These are phyloP conservation scores for Neospora caninum DNA, from an alignment of 169 alveolate genomes.

Conservation along the genomic window DNA sequence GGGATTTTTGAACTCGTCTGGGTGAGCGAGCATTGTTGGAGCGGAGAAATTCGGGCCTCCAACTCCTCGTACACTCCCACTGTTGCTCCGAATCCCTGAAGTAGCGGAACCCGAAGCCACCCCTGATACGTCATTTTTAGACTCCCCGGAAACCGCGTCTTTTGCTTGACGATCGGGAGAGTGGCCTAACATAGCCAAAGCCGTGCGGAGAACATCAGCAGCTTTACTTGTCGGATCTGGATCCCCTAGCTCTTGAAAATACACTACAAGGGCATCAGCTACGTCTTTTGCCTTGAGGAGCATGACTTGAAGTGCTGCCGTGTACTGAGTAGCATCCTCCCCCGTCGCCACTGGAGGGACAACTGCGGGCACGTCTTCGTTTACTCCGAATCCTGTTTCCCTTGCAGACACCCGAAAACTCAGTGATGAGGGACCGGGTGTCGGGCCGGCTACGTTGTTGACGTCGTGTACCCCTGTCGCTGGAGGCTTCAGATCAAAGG, in stretches of 20 bases:
- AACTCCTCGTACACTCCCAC: constrained; percentile 26
- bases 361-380: background rate
- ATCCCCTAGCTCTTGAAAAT: constrained; percentile 8
- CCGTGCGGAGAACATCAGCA: constrained; percentile 52
- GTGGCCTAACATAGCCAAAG: constrained; percentile 39
- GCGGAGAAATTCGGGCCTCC: constrained; percentile 51
- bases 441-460: background rate
- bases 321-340: background rate
- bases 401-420: background rate
- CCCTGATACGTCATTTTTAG: background rate
- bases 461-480: background rate
- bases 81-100: constrained; percentile 8
- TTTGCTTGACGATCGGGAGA: background rate
- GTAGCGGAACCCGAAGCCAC: background rate
- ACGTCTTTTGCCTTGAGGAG: constrained; percentile 36
- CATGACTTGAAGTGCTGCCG: constrained; percentile 17
- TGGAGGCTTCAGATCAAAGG: background rate
- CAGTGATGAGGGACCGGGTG: background rate
- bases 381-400: constrained; percentile 8
- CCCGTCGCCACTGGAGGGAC: background rate
- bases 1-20: constrained; percentile 77
- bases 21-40: constrained; percentile 70
- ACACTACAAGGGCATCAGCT: background rate
- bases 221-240: constrained; percentile 40
- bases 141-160: background rate